phyloP scores from a whole-genome alignment of 1,139 yeast genomes.

The Kluyveromyces sp. region DNA sequence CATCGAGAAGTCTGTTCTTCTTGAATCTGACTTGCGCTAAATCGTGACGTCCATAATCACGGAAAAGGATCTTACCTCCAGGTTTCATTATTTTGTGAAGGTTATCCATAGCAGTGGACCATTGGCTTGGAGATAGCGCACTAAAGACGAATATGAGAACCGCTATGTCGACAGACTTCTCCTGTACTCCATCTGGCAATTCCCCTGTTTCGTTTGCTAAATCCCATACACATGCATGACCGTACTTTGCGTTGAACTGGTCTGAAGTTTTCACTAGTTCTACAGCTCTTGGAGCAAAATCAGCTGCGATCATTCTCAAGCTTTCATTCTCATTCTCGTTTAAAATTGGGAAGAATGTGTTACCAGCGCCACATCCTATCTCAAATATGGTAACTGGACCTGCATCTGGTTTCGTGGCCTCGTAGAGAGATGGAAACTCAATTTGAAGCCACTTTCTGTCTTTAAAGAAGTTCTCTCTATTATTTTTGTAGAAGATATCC shows the following conservation, averaged over 20 bases:
- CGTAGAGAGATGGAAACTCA: conserved; percentile 82
- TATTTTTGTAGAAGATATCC: conserved; percentile 89
- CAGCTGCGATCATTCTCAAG: conserved; percentile 75
- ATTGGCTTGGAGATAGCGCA: conserved; percentile 87
- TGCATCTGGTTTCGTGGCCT: conserved; percentile 62
- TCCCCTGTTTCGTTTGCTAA: conserved; percentile 67
- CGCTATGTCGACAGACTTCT: conserved; percentile 78
- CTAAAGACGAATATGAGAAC: conserved; percentile 92
- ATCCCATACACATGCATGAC: conserved; percentile 93
- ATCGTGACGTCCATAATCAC: conserved; percentile 96
- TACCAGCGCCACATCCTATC: conserved; percentile 98
- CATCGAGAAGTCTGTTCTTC: conserved; percentile 78
- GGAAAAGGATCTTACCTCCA: conserved; percentile 80
- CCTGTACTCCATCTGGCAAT: conserved; percentile 79
- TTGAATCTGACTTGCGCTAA: conserved; percentile 93
- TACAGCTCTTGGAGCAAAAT: conserved; percentile 84
- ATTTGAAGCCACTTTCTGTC: conserved; percentile 94
- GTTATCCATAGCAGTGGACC: conserved; percentile 74
- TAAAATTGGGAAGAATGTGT: conserved; percentile 86
- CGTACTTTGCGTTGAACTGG: conserved; percentile 54
- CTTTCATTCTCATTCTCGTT: conserved; percentile 75
- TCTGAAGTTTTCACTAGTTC: conserved; percentile 67
- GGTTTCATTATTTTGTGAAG: conserved; percentile 73
- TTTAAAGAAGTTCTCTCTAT: conserved; percentile 88
- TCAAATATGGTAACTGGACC: conserved; percentile 75